Conservation (phyloP, 352 stramenopile genomes). For the Salisapilia sapeloensis region DNA sequence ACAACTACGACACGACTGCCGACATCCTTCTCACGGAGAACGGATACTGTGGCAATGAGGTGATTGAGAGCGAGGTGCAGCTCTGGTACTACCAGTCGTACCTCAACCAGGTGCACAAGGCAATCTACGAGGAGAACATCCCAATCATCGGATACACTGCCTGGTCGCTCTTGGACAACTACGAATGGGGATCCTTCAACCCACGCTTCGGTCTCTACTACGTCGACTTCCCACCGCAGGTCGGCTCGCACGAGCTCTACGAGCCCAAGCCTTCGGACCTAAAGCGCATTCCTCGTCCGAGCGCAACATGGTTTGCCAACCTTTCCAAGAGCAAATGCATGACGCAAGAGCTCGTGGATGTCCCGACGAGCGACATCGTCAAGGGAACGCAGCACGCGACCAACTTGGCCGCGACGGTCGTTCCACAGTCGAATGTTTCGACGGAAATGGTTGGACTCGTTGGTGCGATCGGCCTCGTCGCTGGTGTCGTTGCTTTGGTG, state of each 20-base stretch:
- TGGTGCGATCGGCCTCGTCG: too few species aligned
- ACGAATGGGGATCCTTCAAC: constrained; percentile 47
- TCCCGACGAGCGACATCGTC: too few species aligned
- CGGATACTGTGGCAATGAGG: constrained; percentile 4
- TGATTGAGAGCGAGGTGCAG: constrained; percentile 5
- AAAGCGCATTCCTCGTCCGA: not conserved
- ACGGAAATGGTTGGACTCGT: too few species aligned
- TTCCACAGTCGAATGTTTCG: too few species aligned
- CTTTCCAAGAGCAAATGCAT: not conserved
- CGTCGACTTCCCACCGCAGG: constrained; percentile 2
- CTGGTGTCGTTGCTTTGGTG: too few species aligned
- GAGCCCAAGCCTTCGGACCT: not conserved
- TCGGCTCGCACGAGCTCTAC: not conserved
- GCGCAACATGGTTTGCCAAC: not conserved
- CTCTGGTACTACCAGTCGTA: constrained; percentile 6
- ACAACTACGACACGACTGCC: constrained; percentile 5
- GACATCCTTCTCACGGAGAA: constrained; percentile 11
- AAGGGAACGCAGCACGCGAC: too few species aligned
- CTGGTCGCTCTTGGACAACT: constrained; percentile 81
- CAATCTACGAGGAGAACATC: constrained; percentile 1
- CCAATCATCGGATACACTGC: constrained; percentile 52
- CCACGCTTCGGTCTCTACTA: constrained; percentile 6
- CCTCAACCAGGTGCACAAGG: constrained; percentile 2
- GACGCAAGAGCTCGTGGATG: not conserved
- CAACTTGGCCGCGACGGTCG: too few species aligned